These are phyloP conservation scores for Ganoderma lucidum DNA, from an alignment of 1,284 basidiomycete species.

Conservation along the genomic window DNA sequence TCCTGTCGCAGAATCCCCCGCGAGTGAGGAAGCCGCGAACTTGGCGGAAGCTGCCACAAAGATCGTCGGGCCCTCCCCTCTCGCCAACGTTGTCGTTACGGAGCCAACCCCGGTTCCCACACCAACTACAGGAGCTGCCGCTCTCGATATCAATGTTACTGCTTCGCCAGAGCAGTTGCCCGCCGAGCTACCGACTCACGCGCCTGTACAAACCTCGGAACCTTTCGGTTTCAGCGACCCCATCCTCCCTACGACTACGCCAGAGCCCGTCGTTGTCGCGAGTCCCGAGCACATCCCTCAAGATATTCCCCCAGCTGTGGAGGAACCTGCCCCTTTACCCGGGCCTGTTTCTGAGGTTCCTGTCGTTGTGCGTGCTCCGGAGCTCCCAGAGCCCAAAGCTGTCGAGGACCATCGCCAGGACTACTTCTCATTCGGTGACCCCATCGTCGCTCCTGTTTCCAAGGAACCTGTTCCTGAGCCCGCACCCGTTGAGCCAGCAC, in stretches of 20 bases:
- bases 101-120: constrained; percentile 9
- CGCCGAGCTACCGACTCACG: constrained; percentile 14
- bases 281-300: constrained; percentile 22
- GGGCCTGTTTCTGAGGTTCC: not conserved
- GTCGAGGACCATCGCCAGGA: constrained; percentile 32
- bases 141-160: constrained; percentile 8
- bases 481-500: not conserved
- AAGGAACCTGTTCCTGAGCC: constrained; percentile 13
- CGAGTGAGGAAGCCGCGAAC: constrained; percentile 34
- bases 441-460: constrained; percentile 2
- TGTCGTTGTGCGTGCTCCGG: constrained; percentile 14
- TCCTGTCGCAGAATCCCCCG: constrained; percentile 39
- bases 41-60: constrained; percentile 17
- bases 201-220: constrained; percentile 13
- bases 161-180: constrained; percentile 29
- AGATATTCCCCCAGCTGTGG: constrained; percentile 17
- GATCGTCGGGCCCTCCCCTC: constrained; percentile 35
- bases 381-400: constrained; percentile 16
- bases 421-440: constrained; percentile 38
- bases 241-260: constrained; percentile 13
- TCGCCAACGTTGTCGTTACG: constrained; percentile 23
- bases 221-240: constrained; percentile 31
- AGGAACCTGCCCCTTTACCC: not conserved
- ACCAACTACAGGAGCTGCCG: constrained; percentile 17
- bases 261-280: constrained; percentile 20